Percentiles rank a stretch among this genome's conserved stretches.
Evolutionary conservation across 148 eudicot genomes (phyloP).

Genomic region (Simmondsia chinensis): DNA sequence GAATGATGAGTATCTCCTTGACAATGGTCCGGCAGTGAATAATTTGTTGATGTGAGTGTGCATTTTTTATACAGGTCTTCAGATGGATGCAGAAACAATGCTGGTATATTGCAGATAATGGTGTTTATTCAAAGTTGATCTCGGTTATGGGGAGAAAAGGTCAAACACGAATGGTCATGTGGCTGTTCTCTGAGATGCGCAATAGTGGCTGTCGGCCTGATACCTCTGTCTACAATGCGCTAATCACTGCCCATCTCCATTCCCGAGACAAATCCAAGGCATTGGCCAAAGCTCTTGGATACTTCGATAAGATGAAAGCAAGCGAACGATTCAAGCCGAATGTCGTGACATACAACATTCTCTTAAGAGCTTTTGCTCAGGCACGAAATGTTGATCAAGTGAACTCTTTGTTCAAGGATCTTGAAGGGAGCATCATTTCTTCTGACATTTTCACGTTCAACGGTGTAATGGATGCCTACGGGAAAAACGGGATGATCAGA

Average conservation of each 20-base stretch:
- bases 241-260: constrained; percentile 82
- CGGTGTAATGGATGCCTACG: constrained; percentile 96
- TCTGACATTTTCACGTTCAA: constrained; percentile 88
- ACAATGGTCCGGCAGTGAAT: background rate
- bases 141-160: constrained; percentile 95
- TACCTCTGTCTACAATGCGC: constrained; percentile 80
- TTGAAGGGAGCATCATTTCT: constrained; percentile 52
- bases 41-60: constrained; percentile 1
- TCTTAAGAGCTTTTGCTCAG: constrained; percentile 86
- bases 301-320: constrained; percentile 87
- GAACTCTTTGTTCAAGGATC: constrained; percentile 56
- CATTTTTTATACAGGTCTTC: constrained; percentile 29
- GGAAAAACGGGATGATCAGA: constrained; percentile 86
- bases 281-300: constrained; percentile 64
- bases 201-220: constrained; percentile 91
- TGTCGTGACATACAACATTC: constrained; percentile 83
- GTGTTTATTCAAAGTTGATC: constrained; percentile 79
- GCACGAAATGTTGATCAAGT: constrained; percentile 62
- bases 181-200: constrained; percentile 98
- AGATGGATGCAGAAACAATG: constrained; percentile 98
- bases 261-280: constrained; percentile 80
- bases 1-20: background rate
- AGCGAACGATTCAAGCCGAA: constrained; percentile 73
- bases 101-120: constrained; percentile 91
- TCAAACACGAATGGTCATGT: constrained; percentile 86